Evolutionary conservation across 1,284 basidiomycete genomes (phyloP), one percentile per base, ranked within the genome.

Genomic region (Grifola frondosa): DNA sequence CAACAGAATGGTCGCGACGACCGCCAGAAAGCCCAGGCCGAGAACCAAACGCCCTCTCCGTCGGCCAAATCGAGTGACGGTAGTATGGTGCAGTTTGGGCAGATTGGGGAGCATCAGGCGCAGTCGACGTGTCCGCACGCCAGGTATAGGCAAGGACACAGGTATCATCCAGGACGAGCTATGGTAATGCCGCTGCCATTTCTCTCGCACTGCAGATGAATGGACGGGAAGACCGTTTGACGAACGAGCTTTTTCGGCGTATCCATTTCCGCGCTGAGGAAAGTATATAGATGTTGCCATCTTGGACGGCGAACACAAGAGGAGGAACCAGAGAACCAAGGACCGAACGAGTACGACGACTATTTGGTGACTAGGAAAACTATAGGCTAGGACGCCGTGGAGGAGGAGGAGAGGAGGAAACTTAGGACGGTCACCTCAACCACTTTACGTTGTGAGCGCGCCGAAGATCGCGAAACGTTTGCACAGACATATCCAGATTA

Each of bases 141-240:
- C 77, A 12, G 84, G 84, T 36, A 88, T 71, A 39, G 78, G 74
- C 16, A 88, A 51, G 29, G 75, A 75, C 30, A 84, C 56, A n/a
- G 74, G 69, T 30, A 82, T 65, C 34, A 80, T 73, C 82, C 83
- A 85, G 13, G 76, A 69, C 28, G 66, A 59, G 35, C 71, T 63
- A 20, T 68, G 70, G 32, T 69, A 61, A 37, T 76, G 74, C 57
- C 67, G 70, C 45, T 74, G 71, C 62, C 78, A 73, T 65, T 88
- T 88, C 66, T 89, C 85, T 51, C 80, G 75, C 21, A 84, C 72
- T 8, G 80, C 78, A 42, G 80, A 75, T 29, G 80, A 78, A 51
- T 76, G 78, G 25, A 71, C 65, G 22, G 84, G 84, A 37, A 87
- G 75, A 37, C 70, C 68, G 46, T 70, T 74, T 41, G 70, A 64